phyloP scores from a whole-genome alignment of 345 rosid genomes.

The Euphorbia tirucalli region DNA sequence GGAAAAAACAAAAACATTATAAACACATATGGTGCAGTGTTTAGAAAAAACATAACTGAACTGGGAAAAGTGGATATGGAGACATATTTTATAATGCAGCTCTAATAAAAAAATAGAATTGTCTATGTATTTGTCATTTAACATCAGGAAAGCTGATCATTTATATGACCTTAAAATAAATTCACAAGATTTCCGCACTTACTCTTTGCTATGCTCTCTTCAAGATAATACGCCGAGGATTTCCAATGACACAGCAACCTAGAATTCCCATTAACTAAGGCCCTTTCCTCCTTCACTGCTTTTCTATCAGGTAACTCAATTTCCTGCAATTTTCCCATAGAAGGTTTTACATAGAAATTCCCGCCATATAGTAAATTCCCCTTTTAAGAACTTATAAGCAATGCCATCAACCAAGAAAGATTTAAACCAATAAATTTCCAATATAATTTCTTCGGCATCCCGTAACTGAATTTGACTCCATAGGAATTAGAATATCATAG shows the following conservation, averaged over 20 bases:
- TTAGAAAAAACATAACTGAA: neutral
- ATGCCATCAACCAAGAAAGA: neutral
- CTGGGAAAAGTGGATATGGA: neutral
- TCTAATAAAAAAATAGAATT: neutral
- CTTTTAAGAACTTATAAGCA: neutral
- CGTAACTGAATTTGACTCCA: neutral
- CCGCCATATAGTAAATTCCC: neutral
- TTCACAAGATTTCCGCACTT: slow-evolving; percentile 8
- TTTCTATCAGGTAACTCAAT: slow-evolving; percentile 37
- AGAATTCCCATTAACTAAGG: slow-evolving; percentile 29
- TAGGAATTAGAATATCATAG: neutral
- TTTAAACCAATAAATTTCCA: no score
- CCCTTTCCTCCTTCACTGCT: slow-evolving; percentile 37
- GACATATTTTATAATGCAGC: neutral
- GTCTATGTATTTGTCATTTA: neutral
- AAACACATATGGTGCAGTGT: neutral
- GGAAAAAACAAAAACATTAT: neutral
- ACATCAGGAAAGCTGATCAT: neutral
- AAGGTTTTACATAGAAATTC: neutral
- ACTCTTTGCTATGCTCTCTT: slow-evolving; percentile 39
- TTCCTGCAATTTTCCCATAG: slow-evolving; percentile 34
- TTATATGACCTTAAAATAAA: neutral
- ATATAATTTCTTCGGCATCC: neutral
- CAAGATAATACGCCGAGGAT: slow-evolving; percentile 49
- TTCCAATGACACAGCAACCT: slow-evolving; percentile 30